Evolutionary conservation across 768 basidiomycete genomes (phyloP), one percentile per base, ranked within the genome.

Genomic region (Lactarius hengduanensis): DNA sequence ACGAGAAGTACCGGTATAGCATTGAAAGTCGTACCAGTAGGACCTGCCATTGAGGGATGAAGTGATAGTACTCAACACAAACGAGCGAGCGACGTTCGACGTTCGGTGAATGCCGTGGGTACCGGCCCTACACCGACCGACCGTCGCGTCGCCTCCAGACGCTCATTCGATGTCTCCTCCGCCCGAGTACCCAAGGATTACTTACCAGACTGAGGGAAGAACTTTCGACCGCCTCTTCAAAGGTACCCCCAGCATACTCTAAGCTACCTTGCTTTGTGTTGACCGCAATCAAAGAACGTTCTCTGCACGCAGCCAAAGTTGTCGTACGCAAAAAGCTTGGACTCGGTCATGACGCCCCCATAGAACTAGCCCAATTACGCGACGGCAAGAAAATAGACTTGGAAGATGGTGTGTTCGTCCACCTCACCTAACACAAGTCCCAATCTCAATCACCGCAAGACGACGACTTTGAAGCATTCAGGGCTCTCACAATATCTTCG

Each of bases 401-500:
- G n/a, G 90, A 90, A 41, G 91, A 93, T 73, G 89, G 92, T 91
- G 70, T 67, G 80, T 74, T n/a, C 15, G 3, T 61, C 16, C 55
- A 18, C 50, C 50, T 53, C 50, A 13, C 50, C 50, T 53, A 26
- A 26, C 50, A 22, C 63, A 53, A n/a, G 45, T 55, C 56, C 40
- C 41, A 55, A 59, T 64, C 50, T 62, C 47, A 63, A 55, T 7
- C 45, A 22, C 18, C 41, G 11, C 26, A 69, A 93, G 91, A 91
- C 54, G 91, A 89, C 45, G 91, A 93, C 74, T 92, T 91, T 68
- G 86, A 88, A 62, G 90, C 90, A 2, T 90, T 92, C 74, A 75
- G 77, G 64, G 77, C 81, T 16, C 75, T 83, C 43, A 78, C 85
- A 26, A 76, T 75, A 60, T 72, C 78, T 10, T 70, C 72, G 4